These are phyloP conservation scores for Sanchytrium tribonematis DNA, from an alignment of 371 early-diverging fungal genomes.

Conservation along the genomic window DNA sequence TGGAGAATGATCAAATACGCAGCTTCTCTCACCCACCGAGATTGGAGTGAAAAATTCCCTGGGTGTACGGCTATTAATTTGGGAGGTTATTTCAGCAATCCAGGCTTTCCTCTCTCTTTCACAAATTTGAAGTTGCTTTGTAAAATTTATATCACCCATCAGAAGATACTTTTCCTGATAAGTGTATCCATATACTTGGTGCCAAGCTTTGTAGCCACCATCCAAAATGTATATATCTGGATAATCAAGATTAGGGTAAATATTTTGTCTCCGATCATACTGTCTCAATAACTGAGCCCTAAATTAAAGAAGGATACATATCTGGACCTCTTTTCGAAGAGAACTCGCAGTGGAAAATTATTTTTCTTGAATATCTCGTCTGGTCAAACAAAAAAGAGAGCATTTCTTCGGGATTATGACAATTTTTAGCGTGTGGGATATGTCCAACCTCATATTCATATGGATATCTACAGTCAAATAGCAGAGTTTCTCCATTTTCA, in stretches of 20 bases:
- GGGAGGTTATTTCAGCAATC: not conserved
- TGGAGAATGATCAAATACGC: not conserved
- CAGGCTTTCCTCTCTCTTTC: not conserved
- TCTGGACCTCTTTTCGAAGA: conserved; percentile 50
- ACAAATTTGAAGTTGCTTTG: not conserved
- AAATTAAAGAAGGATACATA: conserved; percentile 17
- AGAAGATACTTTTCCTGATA: not conserved
- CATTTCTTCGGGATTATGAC: conserved; percentile 23
- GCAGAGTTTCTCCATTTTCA: conserved; percentile 11
- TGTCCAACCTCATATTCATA: conserved; percentile 75
- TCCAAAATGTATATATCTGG: conserved; percentile 68
- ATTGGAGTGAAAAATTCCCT: not conserved
- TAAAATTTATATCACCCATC: not conserved
- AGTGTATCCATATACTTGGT: not conserved
- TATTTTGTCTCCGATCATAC: conserved; percentile 38
- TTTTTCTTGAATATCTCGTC: conserved; percentile 11
- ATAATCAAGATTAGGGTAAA: conserved; percentile 44
- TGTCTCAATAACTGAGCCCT: conserved; percentile 42
- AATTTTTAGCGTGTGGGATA: conserved; percentile 36
- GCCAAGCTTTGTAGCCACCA: conserved; percentile 47
- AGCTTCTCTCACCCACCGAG: not conserved
- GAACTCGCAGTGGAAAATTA: conserved; percentile 80
- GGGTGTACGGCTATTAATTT: not conserved
- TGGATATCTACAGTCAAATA: conserved; percentile 59
- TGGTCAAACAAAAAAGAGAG: conserved; percentile 7